A percentile compares a stretch with the other conserved stretches of the same genome.
Evolutionary conservation across 768 basidiomycete species (phyloP).

Genomic region (Rhodotorula sphaerocarpa): DNA sequence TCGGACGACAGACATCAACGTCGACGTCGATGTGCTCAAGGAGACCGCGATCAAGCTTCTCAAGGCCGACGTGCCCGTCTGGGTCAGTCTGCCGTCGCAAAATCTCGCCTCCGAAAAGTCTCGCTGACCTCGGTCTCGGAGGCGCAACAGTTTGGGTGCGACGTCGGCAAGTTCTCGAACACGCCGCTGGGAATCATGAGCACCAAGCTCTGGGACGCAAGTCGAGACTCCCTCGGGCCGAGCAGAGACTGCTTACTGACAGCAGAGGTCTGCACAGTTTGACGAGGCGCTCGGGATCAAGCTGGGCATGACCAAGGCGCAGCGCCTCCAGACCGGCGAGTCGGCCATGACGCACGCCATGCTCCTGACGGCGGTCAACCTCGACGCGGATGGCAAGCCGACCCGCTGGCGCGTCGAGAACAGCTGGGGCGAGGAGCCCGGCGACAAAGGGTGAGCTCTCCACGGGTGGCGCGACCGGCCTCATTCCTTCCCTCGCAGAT

Average conservation of each 20-base stretch:
- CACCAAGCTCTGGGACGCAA: conserved; percentile 44
- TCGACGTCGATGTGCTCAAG: conserved; percentile 53
- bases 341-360: conserved; percentile 87
- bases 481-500: background rate
- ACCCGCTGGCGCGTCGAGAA: conserved; percentile 96
- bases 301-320: conserved; percentile 71
- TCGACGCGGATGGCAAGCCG: conserved; percentile 52
- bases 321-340: conserved; percentile 72
- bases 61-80: conserved; percentile 39
- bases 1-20: too few species aligned
- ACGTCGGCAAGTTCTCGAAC: conserved; percentile 81
- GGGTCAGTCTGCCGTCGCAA: background rate
- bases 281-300: conserved; percentile 75
- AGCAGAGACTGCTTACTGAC: too few species aligned
- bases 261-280: too few species aligned
- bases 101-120: background rate
- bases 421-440: conserved; percentile 71
- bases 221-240: background rate
- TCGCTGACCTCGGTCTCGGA: background rate
- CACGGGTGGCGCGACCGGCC: too few species aligned
- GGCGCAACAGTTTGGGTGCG: conserved; percentile 62
- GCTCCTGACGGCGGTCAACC: conserved; percentile 24
- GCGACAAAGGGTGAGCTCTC: conserved; percentile 54
- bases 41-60: conserved; percentile 58
- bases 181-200: conserved; percentile 73